A percentile compares a stretch with the other conserved stretches of the same genome.
phyloP scores from a whole-genome alignment of 768 basidiomycete species.

The Mycena vulgaris region DNA sequence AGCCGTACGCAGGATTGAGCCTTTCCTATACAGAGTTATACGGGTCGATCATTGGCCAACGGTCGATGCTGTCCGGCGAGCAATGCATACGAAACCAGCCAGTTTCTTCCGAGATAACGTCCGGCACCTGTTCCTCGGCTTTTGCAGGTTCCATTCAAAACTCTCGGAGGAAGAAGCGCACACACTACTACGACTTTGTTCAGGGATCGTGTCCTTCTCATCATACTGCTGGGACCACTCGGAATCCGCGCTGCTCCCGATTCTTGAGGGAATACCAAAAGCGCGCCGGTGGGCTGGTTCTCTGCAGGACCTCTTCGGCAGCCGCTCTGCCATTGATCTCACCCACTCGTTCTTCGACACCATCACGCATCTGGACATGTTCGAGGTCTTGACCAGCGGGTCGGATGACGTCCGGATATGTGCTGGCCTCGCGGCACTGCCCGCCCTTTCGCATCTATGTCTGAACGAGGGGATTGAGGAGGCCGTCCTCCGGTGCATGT shows the following conservation, averaged over 20 bases:
- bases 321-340: not conserved
- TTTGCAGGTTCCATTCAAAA: too few relatives aligned
- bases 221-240: not conserved
- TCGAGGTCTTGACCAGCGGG: slow-evolving; percentile 4
- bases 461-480: not conserved
- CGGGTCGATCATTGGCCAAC: not conserved
- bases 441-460: slow-evolving; percentile 27
- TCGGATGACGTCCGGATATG: not conserved
- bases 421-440: slow-evolving; percentile 1
- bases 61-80: not conserved
- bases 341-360: not conserved
- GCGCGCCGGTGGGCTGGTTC: not conserved
- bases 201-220: slow-evolving; percentile 2
- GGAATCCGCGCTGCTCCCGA: not conserved
- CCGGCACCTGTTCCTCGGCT: slow-evolving; percentile 11
- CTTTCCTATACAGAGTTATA: slow-evolving; percentile 25
- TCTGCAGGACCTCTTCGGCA: slow-evolving; percentile 12
- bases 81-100: slow-evolving; percentile 20
- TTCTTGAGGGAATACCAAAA: not conserved
- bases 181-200: slow-evolving; percentile 15
- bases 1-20: slow-evolving; percentile 25
- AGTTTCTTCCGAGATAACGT: slow-evolving; percentile 22
- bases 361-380: slow-evolving; percentile 32
- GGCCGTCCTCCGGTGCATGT: not conserved
- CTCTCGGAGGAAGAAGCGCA: not conserved